Base-by-base conservation (phyloP, 495 filamentous ascomycete species). In the Daldinia loculata region DNA sequence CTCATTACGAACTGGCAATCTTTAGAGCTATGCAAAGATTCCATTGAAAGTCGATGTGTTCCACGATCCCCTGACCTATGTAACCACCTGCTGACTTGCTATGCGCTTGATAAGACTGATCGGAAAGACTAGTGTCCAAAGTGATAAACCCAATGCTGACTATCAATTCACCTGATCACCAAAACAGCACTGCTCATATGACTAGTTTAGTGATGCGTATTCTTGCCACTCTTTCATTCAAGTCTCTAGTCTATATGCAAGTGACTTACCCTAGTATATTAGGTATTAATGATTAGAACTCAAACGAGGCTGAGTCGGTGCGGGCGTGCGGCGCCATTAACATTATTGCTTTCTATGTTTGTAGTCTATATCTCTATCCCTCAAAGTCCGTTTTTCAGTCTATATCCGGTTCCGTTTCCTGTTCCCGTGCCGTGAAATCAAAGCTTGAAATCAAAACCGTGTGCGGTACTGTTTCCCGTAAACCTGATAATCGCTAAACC, bases 331-430 rank as follows among this genome's bases (percentile, higher is more conserved):
- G 19, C 34, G 53, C 60, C 60, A 70, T 70, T 70, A 70, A 43
- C 26, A 70, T 70, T 70, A 67, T 61, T 61, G 50, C 56, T 70
- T 53, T 69, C 57, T 50, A 38, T 29, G 50, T 63, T 34, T 69
- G 60, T 58, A 43, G 61, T 70, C 61, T 70, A 60, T 70, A 38
- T 63, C 67, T 70, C 67, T 70, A 70, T 70, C 41, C 67, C 27
- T 60, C 22, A 17, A 63, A 24, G 30, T 41, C 66, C 67, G 2
- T 50, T 64, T 53, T 51, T 70, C 67, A 64, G 67, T 70, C 67
- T 70, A 61, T 66, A 43, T 50, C 45, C 48, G 19, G 24, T 41
- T 26, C 27, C 29, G 24, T 43, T 48, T 48, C 50, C 27, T 61
- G 50, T 56, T 41, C 63, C 56, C 29, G 17, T 56, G 48, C 50